A percentile compares a stretch with the other conserved stretches of the same genome.
These are phyloP conservation scores for Botryotinia narcissicola DNA, from an alignment of 2,329 filamentous ascomycete species.

Conservation along the genomic window DNA sequence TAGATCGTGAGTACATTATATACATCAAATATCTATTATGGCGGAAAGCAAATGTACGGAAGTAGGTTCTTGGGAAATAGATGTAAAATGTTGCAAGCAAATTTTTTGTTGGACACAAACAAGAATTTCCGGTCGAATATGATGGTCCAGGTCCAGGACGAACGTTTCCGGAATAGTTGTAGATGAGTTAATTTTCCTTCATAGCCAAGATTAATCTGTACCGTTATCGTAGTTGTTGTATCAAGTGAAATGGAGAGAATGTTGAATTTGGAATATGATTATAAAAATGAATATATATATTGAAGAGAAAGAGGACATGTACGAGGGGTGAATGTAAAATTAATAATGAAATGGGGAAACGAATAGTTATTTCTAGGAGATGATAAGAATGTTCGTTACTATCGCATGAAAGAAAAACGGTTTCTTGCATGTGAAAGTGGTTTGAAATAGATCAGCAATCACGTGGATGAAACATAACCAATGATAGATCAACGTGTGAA, in stretches of 20 bases:
- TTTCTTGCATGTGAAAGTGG: slow-evolving; percentile 9
- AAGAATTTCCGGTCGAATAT: not conserved
- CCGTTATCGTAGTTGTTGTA: not conserved
- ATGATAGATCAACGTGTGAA: not conserved
- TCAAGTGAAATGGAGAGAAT: not conserved
- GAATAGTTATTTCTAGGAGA: slow-evolving; percentile 8
- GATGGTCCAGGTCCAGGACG: not conserved
- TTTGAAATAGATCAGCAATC: not conserved
- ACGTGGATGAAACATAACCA: slow-evolving; percentile 13
- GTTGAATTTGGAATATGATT: not conserved
- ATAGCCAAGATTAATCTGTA: not conserved
- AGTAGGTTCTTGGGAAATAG: not conserved
- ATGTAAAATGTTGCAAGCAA: not conserved
- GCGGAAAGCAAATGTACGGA: not conserved
- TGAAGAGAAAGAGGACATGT: too few relatives aligned
- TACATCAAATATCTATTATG: not conserved
- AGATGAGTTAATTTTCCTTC: not conserved
- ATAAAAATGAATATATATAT: not conserved
- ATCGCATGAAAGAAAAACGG: not conserved
- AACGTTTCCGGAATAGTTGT: slow-evolving; percentile 7
- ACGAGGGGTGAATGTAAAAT: not conserved
- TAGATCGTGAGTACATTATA: not conserved
- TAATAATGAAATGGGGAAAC: not conserved
- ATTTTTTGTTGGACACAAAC: not conserved
- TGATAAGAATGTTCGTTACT: slow-evolving; percentile 11